Evolutionary conservation across 73 alveolate species (phyloP), one percentile per base, ranked within the genome.

Genomic region (Uronychia binucleata): DNA sequence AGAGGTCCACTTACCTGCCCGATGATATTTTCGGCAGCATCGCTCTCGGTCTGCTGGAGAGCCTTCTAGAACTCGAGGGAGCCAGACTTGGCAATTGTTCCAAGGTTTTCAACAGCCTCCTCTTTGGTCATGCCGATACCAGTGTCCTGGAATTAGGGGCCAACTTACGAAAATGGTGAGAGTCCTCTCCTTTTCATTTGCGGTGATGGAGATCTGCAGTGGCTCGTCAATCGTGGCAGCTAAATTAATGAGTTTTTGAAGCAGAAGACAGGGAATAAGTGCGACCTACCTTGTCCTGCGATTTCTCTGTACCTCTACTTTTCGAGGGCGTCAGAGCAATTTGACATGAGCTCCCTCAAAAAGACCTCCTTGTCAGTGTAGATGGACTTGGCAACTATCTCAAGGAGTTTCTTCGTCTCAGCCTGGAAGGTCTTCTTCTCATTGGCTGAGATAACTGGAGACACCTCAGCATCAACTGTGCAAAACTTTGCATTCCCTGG

Each of bases 351-450:
- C 80, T 97, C 99, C 77, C 99, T 86, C 33, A 97, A 83, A 89
- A 97, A 97, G 33, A 96, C 99, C 88, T 97, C 99, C 85, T 97
- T 97, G 93, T 97, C 98, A 1, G 98, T 95, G 94, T 97, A 97
- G 74, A 97, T 91, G 81, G 96, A 85, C 83, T 94, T 91, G n/a
- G 98, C 97, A n/a, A 97, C 98, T 27, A 97, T 97, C 88, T 97
- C 98, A 83, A 97, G 93, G 78, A 97, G 93, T 86, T 96, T 94
- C 86, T 94, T 95, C 75, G 98, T 97, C 95, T 97, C 99, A 1
- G 98, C 99, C 85, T 95, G 81, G 89, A 94, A 94, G 82, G 91
- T 93, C 34, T 82, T 78, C 89, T 92, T 92, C 80, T 94, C 97
- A 58, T 0, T 1, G 67, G 5, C 67, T 11, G 67, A 46, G 67